These are phyloP conservation scores for Schwanniomyces sp. DNA, from an alignment of 805 yeast genomes.

Conservation along the genomic window DNA sequence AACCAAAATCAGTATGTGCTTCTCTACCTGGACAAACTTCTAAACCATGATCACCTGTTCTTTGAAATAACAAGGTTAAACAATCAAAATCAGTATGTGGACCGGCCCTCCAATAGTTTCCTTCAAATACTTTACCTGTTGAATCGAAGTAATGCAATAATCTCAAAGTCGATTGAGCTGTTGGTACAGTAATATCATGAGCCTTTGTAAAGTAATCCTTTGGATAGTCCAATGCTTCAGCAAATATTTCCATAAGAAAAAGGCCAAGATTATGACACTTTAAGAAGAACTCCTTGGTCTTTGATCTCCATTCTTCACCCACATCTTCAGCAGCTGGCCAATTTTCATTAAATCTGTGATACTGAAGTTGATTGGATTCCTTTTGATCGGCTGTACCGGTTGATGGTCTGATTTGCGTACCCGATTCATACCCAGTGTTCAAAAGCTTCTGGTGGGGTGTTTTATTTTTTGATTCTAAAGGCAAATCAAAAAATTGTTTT, in stretches of 20 bases:
- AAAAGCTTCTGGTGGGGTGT: constrained; percentile 27
- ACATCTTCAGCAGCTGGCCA: constrained; percentile 31
- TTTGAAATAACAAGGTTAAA: constrained; percentile 30
- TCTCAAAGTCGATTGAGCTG: constrained; percentile 34
- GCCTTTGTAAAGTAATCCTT: constrained; percentile 22
- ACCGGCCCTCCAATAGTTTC: constrained; percentile 33
- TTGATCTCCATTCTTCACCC: constrained; percentile 21
- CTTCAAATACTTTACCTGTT: constrained; percentile 18
- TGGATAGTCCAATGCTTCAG: constrained; percentile 27
- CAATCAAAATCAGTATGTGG: constrained; percentile 39
- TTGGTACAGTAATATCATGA: constrained; percentile 20
- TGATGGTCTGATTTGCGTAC: constrained; percentile 33
- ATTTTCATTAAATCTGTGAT: constrained; percentile 23
- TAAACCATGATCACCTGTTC: constrained; percentile 33
- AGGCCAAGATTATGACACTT: constrained; percentile 22
- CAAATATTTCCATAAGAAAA: constrained; percentile 21
- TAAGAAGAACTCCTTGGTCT: constrained; percentile 10
- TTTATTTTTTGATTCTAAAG: constrained; percentile 21
- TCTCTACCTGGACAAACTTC: constrained; percentile 39
- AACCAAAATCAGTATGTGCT: constrained; percentile 30
- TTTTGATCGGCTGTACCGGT: constrained; percentile 32
- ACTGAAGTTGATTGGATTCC: constrained; percentile 30
- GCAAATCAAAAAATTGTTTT: constrained; percentile 18
- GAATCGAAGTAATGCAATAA: constrained; percentile 29
- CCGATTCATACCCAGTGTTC: constrained; percentile 32